Conservation (phyloP, 2,329 filamentous ascomycete species). For the Xylaria digitata region DNA sequence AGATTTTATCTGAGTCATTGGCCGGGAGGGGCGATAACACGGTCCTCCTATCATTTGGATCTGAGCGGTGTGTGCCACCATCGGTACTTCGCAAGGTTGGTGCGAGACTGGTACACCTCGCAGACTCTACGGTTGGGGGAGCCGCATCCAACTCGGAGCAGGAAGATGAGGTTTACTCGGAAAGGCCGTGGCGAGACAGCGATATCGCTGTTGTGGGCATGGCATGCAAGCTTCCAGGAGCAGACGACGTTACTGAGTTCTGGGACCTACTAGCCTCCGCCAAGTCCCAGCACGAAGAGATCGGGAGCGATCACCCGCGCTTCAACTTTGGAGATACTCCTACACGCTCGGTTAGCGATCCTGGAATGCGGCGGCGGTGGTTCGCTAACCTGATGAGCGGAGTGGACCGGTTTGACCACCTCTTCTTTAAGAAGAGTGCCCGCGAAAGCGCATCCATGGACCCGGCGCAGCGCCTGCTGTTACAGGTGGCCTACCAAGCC, state of each 20-base stretch:
- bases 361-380: conserved; percentile 42
- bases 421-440: conserved; percentile 41
- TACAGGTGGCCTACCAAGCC: conserved; percentile 43
- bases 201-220: conserved; percentile 54
- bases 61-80: background rate
- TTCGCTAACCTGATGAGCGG: conserved; percentile 45
- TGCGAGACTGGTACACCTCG: background rate
- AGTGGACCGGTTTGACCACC: conserved; percentile 44
- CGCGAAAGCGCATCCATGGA: conserved; percentile 36
- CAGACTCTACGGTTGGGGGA: background rate
- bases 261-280: conserved; percentile 47
- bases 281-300: conserved; percentile 48
- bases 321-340: conserved; percentile 43
- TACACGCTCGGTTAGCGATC: conserved; percentile 32
- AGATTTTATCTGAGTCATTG: no score
- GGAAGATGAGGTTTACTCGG: background rate
- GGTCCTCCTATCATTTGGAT: background rate
- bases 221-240: conserved; percentile 50
- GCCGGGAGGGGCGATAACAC: no score
- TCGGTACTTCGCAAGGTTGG: background rate
- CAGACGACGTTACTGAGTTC: conserved; percentile 51
- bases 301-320: conserved; percentile 38
- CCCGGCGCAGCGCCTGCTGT: conserved; percentile 25
- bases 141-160: background rate
- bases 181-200: conserved; percentile 19